phyloP scores from a whole-genome alignment of 2,329 filamentous ascomycete genomes.

The Clonostachys sp. region DNA sequence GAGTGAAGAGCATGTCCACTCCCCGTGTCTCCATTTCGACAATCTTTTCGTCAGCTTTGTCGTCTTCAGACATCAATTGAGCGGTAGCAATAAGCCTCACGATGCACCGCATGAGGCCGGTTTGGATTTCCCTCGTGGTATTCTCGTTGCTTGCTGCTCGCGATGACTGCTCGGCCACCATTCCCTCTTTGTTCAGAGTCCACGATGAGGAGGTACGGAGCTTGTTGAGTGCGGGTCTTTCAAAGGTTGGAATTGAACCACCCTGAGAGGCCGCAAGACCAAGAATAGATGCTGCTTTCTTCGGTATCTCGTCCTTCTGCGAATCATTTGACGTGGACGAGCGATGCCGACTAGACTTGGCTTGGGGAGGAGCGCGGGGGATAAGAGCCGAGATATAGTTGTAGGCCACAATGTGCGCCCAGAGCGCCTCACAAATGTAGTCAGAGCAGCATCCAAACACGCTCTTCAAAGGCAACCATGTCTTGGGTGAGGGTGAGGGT shows the following conservation, averaged over 20 bases:
- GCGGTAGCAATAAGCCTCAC: constrained; percentile 45
- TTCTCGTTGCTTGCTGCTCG: constrained; percentile 19
- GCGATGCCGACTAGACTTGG: not conserved
- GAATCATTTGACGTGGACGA: not conserved
- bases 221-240: constrained; percentile 8
- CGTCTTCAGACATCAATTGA: constrained; percentile 23
- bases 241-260: constrained; percentile 11
- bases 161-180: constrained; percentile 7
- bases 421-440: constrained; percentile 53
- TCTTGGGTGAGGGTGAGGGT: constrained; percentile 3
- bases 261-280: constrained; percentile 29
- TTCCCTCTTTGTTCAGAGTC: constrained; percentile 16
- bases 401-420: constrained; percentile 54
- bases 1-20: constrained; percentile 28
- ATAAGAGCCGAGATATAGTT: constrained; percentile 46
- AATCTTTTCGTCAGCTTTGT: not conserved
- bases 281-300: constrained; percentile 46
- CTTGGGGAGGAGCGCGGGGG: constrained; percentile 7
- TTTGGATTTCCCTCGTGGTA: constrained; percentile 37
- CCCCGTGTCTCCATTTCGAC: constrained; percentile 17
- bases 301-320: constrained; percentile 24
- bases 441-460: constrained; percentile 49
- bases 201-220: constrained; percentile 16
- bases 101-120: constrained; percentile 46
- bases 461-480: constrained; percentile 39